Evolutionary conservation across 768 basidiomycete genomes (phyloP).

Genomic region (Leccinum variicolor): DNA sequence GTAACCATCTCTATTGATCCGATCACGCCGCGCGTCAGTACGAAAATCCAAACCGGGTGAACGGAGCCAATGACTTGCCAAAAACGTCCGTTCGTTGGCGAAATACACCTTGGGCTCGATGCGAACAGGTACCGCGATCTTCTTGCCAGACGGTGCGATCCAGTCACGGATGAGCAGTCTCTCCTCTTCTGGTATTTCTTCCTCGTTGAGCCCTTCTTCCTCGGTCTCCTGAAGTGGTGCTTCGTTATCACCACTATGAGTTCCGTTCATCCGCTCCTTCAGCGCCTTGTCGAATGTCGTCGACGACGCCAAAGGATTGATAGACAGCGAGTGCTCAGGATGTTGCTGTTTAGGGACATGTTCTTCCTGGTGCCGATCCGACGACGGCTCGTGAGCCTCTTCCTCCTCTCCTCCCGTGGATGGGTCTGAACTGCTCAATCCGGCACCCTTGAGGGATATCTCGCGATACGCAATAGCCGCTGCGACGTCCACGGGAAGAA

Average conservation of each 20-base stretch:
- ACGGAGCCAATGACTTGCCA: conserved; percentile 52
- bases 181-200: conserved; percentile 41
- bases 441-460: conserved; percentile 54
- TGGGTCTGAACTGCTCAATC: conserved; percentile 5
- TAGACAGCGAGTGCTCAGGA: conserved; percentile 46
- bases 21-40: not conserved
- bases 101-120: conserved; percentile 99
- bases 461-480: conserved; percentile 88
- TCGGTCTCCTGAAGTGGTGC: conserved; percentile 22
- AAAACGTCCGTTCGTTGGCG: conserved; percentile 90
- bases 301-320: conserved; percentile 84
- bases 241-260: conserved; percentile 24
- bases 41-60: not conserved
- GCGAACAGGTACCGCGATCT: conserved; percentile 90
- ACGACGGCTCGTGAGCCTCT: conserved; percentile 38
- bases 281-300: conserved; percentile 82
- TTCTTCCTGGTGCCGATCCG: conserved; percentile 26
- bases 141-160: conserved; percentile 82
- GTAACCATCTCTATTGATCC: conserved; percentile 74
- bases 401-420: conserved; percentile 25
- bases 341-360: conserved; percentile 14
- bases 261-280: conserved; percentile 56
- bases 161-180: conserved; percentile 63
- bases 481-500: conserved; percentile 69
- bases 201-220: conserved; percentile 36